Evolutionary conservation across 2,329 filamentous ascomycete genomes (phyloP).

Genomic region (Blastomyces gilchristii): DNA sequence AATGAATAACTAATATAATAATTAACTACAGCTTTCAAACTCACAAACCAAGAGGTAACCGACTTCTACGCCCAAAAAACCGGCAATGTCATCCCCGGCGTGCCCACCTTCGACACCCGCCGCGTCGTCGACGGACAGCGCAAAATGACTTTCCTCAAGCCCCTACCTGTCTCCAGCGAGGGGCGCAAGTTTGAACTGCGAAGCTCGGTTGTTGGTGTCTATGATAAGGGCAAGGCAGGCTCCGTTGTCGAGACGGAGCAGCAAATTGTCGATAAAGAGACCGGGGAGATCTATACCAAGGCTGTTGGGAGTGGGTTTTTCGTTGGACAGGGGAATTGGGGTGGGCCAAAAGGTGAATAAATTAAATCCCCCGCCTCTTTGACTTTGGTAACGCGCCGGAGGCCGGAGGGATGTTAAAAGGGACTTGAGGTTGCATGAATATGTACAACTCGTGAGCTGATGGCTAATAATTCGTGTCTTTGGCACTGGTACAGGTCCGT

Average conservation of each 20-base stretch:
- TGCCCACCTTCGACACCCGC: constrained; percentile 64
- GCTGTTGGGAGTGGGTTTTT: constrained; percentile 65
- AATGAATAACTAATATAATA: not conserved
- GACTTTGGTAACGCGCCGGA: not conserved
- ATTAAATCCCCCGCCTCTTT: not conserved
- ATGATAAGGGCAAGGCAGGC: constrained; percentile 79
- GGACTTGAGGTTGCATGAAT: not conserved
- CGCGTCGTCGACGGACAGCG: constrained; percentile 78
- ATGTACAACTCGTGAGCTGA: not conserved
- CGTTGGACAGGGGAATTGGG: constrained; percentile 73
- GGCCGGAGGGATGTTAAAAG: not conserved
- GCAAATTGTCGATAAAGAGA: constrained; percentile 59
- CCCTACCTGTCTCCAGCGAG: constrained; percentile 59
- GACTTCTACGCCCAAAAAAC: constrained; percentile 71
- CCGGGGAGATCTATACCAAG: constrained; percentile 60
- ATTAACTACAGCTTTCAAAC: constrained; percentile 56
- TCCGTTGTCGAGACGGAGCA: constrained; percentile 73
- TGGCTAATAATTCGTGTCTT: constrained; percentile 6
- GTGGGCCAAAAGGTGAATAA: constrained; percentile 67
- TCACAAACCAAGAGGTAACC: constrained; percentile 61
- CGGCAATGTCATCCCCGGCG: constrained; percentile 57
- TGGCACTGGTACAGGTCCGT: constrained; percentile 41
- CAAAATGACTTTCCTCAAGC: constrained; percentile 64
- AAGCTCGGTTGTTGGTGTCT: constrained; percentile 70
- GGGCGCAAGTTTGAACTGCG: constrained; percentile 66